Conservation (phyloP, 768 basidiomycete genomes). For the Phylloporus arenicola region DNA sequence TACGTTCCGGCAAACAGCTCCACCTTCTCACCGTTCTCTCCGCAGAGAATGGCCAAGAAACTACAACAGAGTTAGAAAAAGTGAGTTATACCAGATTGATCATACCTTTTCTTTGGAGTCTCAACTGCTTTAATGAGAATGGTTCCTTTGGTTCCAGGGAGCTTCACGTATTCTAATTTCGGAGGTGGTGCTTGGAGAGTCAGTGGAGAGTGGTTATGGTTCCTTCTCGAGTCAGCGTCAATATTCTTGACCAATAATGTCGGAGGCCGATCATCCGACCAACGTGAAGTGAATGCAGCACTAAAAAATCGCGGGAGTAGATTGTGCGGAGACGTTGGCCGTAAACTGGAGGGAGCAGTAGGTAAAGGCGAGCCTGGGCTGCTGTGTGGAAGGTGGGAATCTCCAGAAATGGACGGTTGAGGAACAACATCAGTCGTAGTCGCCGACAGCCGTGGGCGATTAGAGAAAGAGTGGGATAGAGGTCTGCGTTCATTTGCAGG, state of each 20-base stretch:
- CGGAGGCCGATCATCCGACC: conserved; percentile 51
- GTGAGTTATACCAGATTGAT: not conserved
- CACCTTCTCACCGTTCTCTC: conserved; percentile 89
- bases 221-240: conserved; percentile 39
- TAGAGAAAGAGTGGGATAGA: conserved; percentile 26
- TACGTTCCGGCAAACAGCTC: conserved; percentile 91
- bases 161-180: conserved; percentile 87
- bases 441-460: conserved; percentile 11
- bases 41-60: conserved; percentile 89
- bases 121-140: conserved; percentile 83
- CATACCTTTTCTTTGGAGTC: conserved; percentile 81
- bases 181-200: conserved; percentile 61
- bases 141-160: conserved; percentile 86
- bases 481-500: conserved; percentile 15
- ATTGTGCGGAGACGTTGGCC: conserved; percentile 44
- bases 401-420: conserved; percentile 35
- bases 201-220: conserved; percentile 27
- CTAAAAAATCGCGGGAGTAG: conserved; percentile 69
- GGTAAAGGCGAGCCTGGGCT: conserved; percentile 18
- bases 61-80: conserved; percentile 33
- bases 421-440: conserved; percentile 9
- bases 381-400: conserved; percentile 21
- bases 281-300: conserved; percentile 54
- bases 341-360: conserved; percentile 27
- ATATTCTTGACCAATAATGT: conserved; percentile 31